phyloP scores from a whole-genome alignment of 768 basidiomycete species.

The Mycena olivaceomarginata region DNA sequence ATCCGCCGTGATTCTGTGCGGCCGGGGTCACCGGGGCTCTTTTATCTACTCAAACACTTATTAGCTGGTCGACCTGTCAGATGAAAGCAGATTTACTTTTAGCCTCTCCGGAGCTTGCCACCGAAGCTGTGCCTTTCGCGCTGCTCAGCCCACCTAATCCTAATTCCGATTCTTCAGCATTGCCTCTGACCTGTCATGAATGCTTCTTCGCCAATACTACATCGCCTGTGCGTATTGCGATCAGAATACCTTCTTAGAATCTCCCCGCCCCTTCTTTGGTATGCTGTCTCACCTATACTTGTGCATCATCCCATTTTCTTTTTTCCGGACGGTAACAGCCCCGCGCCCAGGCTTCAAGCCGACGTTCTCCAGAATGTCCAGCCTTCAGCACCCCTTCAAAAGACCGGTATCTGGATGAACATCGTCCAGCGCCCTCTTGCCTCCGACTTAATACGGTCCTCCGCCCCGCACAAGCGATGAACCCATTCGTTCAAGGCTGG shows the following conservation, averaged over 20 bases:
- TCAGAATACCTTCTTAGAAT: too few relatives aligned
- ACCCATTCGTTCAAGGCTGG: constrained; percentile 12
- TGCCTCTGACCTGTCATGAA: too few relatives aligned
- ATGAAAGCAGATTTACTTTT: too few relatives aligned
- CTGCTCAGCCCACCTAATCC: too few relatives aligned
- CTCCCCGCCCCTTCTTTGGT: neutral
- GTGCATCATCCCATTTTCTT: too few relatives aligned
- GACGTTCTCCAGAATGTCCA: neutral
- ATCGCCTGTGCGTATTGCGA: neutral
- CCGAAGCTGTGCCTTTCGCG: too few relatives aligned
- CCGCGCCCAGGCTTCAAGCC: neutral
- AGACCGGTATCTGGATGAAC: neutral
- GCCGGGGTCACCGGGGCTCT: too few relatives aligned
- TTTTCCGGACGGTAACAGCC: neutral
- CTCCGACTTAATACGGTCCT: neutral
- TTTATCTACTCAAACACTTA: too few relatives aligned
- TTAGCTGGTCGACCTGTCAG: too few relatives aligned
- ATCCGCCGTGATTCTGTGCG: too few relatives aligned
- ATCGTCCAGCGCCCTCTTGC: neutral
- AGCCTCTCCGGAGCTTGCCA: too few relatives aligned
- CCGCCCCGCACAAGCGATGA: neutral
- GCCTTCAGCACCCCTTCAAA: neutral
- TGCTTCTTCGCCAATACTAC: neutral
- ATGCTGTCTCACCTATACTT: neutral
- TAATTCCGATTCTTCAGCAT: too few relatives aligned